Percentiles rank a stretch among this genome's conserved stretches.
Evolutionary conservation across 169 alveolate species (phyloP).

Genomic region (Cryptosporidium ryanae): DNA sequence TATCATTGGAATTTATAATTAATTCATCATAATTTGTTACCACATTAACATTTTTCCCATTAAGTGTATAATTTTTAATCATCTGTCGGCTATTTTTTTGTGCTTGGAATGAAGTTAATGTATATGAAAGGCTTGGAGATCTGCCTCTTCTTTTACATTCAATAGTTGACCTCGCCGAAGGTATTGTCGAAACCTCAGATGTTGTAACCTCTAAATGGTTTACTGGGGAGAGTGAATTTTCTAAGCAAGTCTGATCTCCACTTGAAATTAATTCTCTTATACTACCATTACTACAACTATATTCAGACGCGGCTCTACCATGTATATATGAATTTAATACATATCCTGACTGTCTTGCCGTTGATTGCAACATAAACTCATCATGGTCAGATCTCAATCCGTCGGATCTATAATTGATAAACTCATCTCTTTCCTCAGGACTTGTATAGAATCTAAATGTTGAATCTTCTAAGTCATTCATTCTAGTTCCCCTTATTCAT

Average conservation of each 20-base stretch:
- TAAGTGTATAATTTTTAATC: not conserved
- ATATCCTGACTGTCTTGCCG: conserved; percentile 55
- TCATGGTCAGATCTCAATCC: conserved; percentile 32
- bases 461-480: conserved; percentile 68
- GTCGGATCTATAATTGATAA: conserved; percentile 31
- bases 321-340: conserved; percentile 51
- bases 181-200: conserved; percentile 70
- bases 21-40: not conserved
- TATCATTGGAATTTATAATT: conserved; percentile 54
- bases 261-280: conserved; percentile 35
- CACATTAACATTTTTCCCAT: not conserved
- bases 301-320: conserved; percentile 76
- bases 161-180: conserved; percentile 60
- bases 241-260: conserved; percentile 26
- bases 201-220: conserved; percentile 39
- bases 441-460: conserved; percentile 65
- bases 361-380: conserved; percentile 50
- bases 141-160: conserved; percentile 66
- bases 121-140: conserved; percentile 71
- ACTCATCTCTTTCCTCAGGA: conserved; percentile 51
- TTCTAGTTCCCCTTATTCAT: not conserved
- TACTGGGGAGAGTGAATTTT: conserved; percentile 44
- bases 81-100: conserved; percentile 21
- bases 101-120: conserved; percentile 44
- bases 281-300: conserved; percentile 70